phyloP scores from a whole-genome alignment of 2,329 filamentous ascomycete species.

The Alternaria rosae region DNA sequence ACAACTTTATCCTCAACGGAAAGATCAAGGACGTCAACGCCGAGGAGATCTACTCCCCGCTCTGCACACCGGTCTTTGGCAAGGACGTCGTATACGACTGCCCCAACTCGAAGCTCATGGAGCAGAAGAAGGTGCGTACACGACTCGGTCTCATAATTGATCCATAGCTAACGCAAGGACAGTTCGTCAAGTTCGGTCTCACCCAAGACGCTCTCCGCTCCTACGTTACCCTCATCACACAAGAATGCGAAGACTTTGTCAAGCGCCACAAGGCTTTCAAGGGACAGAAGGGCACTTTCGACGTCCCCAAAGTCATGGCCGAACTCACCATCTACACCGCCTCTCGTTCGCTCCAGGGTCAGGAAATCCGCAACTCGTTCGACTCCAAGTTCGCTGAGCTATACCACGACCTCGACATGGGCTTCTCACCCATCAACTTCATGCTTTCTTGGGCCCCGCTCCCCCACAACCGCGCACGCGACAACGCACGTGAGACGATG shows the following conservation, averaged over 20 bases:
- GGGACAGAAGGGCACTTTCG: slow-evolving; percentile 70
- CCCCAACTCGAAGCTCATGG: slow-evolving; percentile 91
- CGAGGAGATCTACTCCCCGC: slow-evolving; percentile 85
- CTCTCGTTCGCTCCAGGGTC: slow-evolving; percentile 83
- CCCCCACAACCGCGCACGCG: slow-evolving; percentile 85
- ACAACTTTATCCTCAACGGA: slow-evolving; percentile 91
- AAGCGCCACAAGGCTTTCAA: slow-evolving; percentile 72
- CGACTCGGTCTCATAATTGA: not conserved
- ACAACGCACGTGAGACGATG: slow-evolving; percentile 81
- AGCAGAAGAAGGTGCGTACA: slow-evolving; percentile 83
- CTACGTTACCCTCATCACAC: slow-evolving; percentile 80
- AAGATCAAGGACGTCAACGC: slow-evolving; percentile 90
- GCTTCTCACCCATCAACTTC: slow-evolving; percentile 89
- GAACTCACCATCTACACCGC: slow-evolving; percentile 92
- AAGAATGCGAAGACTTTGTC: slow-evolving; percentile 77
- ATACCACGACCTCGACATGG: slow-evolving; percentile 90
- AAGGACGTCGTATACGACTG: slow-evolving; percentile 90
- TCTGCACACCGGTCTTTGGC: slow-evolving; percentile 77
- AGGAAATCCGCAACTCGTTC: slow-evolving; percentile 81
- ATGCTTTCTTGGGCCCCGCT: slow-evolving; percentile 87
- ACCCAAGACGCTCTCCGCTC: slow-evolving; percentile 76
- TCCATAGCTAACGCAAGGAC: slow-evolving; percentile 15
- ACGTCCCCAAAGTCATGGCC: slow-evolving; percentile 78
- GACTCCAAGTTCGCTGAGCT: slow-evolving; percentile 80
- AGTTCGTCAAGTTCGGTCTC: slow-evolving; percentile 84